A percentile compares a stretch with the other conserved stretches of the same genome.
Evolutionary conservation across 2,329 filamentous ascomycete species (phyloP).

Genomic region (Colletotrichum lupini): DNA sequence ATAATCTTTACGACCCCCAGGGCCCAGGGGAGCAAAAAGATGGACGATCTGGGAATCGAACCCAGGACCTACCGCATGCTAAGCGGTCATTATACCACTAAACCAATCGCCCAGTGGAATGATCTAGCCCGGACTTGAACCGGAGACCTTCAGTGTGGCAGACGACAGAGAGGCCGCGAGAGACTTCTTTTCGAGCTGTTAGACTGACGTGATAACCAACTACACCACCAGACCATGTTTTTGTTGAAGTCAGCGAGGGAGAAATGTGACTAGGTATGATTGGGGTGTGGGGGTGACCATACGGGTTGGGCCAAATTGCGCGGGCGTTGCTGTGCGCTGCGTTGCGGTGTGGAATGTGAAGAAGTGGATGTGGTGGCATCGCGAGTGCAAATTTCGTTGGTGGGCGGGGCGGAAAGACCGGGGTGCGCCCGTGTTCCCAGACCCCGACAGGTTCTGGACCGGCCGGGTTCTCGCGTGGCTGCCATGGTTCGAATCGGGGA

Average conservation of each 20-base stretch:
- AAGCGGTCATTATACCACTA: slow-evolving; percentile 22
- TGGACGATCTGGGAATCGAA: slow-evolving; percentile 14
- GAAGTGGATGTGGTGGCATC: background rate
- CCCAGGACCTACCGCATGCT: slow-evolving; percentile 17
- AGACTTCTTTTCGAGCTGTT: slow-evolving; percentile 41
- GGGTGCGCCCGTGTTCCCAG: background rate
- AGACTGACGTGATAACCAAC: slow-evolving; percentile 63
- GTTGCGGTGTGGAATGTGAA: background rate
- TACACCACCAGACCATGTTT: slow-evolving; percentile 48
- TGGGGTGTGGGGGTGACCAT: background rate
- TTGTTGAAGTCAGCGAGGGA: fast-evolving
- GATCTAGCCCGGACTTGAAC: slow-evolving; percentile 36
- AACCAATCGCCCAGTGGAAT: slow-evolving; percentile 1
- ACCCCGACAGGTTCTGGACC: background rate
- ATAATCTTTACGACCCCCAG: background rate
- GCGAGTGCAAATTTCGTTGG: slow-evolving; percentile 7
- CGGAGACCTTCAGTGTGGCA: slow-evolving; percentile 34
- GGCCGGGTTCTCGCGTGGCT: background rate
- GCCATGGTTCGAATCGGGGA: background rate
- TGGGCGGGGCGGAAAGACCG: background rate
- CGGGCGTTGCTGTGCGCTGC: background rate
- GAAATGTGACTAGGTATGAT: fast-evolving
- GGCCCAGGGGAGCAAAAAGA: background rate
- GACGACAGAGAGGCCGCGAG: background rate
- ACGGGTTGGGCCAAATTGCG: no score